A percentile compares a stretch with the other conserved stretches of the same genome.
Evolutionary conservation across 768 basidiomycete species (phyloP).

Genomic region (Porphyrellus cyaneotinctus): DNA sequence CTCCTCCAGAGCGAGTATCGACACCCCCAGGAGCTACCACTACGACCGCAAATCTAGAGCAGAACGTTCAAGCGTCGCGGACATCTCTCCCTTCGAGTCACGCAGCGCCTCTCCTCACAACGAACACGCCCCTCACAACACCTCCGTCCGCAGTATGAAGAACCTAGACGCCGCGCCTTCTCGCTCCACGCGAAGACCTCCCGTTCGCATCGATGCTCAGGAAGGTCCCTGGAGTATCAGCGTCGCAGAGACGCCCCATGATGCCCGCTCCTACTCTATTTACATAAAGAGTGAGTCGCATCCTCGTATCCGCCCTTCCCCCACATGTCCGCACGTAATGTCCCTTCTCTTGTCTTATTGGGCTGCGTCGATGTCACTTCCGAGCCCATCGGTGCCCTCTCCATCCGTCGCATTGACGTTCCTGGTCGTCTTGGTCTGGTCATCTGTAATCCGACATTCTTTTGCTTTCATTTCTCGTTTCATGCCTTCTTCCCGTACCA

Average conservation of each 20-base stretch:
- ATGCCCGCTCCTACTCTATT: conserved; percentile 64
- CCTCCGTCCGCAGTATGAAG: conserved; percentile 40
- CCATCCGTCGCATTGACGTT: conserved; percentile 14
- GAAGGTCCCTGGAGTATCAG: conserved; percentile 87
- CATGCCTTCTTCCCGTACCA: conserved; percentile 11
- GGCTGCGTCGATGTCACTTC: conserved; percentile 21
- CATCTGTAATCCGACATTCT: conserved; percentile 12
- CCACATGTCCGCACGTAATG: conserved; percentile 16
- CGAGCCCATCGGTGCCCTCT: conserved; percentile 25
- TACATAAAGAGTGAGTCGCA: conserved; percentile 82
- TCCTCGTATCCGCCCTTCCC: conserved; percentile 23
- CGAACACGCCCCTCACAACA: conserved; percentile 30
- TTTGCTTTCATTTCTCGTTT: conserved; percentile 16
- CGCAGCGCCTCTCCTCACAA: conserved; percentile 29
- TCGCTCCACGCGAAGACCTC: conserved; percentile 42
- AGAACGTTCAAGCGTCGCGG: conserved; percentile 37
- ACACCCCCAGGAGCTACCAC: conserved; percentile 39
- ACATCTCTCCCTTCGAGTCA: conserved; percentile 42
- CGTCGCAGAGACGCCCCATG: conserved; percentile 81
- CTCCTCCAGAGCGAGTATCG: conserved; percentile 41
- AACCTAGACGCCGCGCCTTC: conserved; percentile 41
- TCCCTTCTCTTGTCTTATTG: conserved; percentile 18
- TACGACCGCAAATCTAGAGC: conserved; percentile 33
- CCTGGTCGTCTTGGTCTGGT: conserved; percentile 12
- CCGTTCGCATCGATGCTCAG: conserved; percentile 64